Evolutionary conservation across 257 asterid genomes (phyloP).

Genomic region (Penstemon newberryi): DNA sequence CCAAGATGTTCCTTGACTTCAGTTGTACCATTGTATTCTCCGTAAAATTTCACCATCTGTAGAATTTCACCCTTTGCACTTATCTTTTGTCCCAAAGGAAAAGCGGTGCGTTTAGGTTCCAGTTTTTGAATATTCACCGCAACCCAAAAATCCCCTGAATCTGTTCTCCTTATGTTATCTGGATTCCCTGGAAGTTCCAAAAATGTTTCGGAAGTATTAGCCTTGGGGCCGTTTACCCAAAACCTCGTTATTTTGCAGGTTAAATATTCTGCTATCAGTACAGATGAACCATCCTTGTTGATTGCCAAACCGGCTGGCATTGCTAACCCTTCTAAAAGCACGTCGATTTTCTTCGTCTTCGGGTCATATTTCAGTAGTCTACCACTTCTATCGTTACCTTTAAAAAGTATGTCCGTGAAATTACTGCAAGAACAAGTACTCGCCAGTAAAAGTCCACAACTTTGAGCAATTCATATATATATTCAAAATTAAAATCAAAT

Average conservation of each 20-base stretch:
- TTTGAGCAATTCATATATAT: too few species aligned
- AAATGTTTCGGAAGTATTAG: too few species aligned
- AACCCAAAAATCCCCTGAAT: conserved; percentile 48
- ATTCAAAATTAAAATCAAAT: too few species aligned
- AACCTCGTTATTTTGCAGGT: too few species aligned
- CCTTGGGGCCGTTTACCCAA: too few species aligned
- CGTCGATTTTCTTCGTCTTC: conserved; percentile 15
- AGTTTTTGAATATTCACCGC: conserved; percentile 34
- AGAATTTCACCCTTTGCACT: not conserved
- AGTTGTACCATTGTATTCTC: conserved; percentile 24
- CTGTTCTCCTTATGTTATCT: conserved; percentile 26
- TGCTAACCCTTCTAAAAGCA: conserved; percentile 34
- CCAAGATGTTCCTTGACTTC: conserved; percentile 19
- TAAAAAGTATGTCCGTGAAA: conserved; percentile 27
- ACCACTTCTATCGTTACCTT: conserved; percentile 38
- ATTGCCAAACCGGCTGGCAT: conserved; percentile 43
- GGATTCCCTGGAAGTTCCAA: too few species aligned
- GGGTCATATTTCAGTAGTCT: conserved; percentile 43
- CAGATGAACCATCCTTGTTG: conserved; percentile 32
- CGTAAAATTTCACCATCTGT: conserved; percentile 22
- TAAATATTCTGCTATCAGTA: too few species aligned
- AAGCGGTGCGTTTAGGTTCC: conserved; percentile 16
- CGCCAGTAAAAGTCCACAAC: too few species aligned
- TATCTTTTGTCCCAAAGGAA: not conserved
- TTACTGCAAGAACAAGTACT: conserved; percentile 24